A percentile compares a stretch with the other conserved stretches of the same genome.
phyloP scores from a whole-genome alignment of 495 filamentous ascomycete species.

The Hypoxylon crocopeplum region DNA sequence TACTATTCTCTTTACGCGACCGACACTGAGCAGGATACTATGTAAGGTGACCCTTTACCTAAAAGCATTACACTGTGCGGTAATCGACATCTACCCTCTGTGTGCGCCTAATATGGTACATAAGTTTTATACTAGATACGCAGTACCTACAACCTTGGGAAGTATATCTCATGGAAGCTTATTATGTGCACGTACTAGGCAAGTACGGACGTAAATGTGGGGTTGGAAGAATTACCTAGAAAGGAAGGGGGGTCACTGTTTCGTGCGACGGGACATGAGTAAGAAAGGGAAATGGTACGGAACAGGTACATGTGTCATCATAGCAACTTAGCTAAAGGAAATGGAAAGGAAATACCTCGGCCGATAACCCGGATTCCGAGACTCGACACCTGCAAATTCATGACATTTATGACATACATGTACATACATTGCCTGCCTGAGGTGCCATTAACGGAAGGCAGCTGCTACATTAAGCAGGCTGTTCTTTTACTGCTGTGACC shows the following conservation, averaged over 20 bases:
- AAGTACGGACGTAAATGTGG: constrained; percentile 34
- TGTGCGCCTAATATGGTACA: no score
- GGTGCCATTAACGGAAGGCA: no score
- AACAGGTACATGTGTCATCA: neutral
- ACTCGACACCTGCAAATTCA: no score
- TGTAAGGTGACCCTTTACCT: no score
- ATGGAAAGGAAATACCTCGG: constrained; percentile 18
- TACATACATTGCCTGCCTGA: constrained; percentile 4
- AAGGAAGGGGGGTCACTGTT: constrained; percentile 23
- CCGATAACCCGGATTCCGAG: constrained; percentile 33
- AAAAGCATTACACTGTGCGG: no score
- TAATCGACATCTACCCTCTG: no score
- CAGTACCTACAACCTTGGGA: neutral
- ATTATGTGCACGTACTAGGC: neutral
- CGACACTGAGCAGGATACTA: no score
- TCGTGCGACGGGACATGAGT: constrained; percentile 23
- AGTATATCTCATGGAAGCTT: no score
- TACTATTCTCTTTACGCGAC: constrained; percentile 16
- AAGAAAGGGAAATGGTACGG: constrained; percentile 1
- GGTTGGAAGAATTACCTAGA: constrained; percentile 22
- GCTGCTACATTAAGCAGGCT: neutral
- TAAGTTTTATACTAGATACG: no score
- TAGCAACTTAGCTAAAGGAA: neutral
- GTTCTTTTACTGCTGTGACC: no score
- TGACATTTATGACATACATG: no score